These are phyloP conservation scores for Yamadazyma blattariae DNA, from an alignment of 1,139 yeast genomes.

Conservation along the genomic window DNA sequence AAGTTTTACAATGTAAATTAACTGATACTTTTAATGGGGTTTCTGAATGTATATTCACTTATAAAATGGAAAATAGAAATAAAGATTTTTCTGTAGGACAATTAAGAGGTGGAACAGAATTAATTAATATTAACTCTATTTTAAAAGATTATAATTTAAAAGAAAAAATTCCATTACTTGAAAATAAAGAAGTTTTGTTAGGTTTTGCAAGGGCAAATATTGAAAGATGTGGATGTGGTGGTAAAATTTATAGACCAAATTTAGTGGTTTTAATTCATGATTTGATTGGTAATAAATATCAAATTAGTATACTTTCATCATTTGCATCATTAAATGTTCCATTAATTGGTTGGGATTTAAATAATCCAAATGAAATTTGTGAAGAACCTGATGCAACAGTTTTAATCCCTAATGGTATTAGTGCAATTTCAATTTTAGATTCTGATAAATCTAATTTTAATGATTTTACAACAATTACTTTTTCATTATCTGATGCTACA, in stretches of 20 bases:
- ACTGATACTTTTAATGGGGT: conserved; percentile 18
- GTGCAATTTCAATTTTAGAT: conserved; percentile 20
- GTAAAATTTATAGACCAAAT: conserved; percentile 45
- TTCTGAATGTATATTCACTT: conserved; percentile 24
- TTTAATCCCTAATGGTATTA: conserved; percentile 36
- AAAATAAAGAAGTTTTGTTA: conserved; percentile 40
- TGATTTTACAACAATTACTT: conserved; percentile 30
- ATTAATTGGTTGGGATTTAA: conserved; percentile 32
- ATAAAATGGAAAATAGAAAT: conserved; percentile 12
- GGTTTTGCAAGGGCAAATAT: conserved; percentile 51
- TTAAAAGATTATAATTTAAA: conserved; percentile 11
- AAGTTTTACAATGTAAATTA: conserved; percentile 24
- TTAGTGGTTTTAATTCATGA: conserved; percentile 38
- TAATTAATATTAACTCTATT: conserved; percentile 22
- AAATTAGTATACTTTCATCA: conserved; percentile 29
- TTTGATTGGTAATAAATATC: conserved; percentile 12
- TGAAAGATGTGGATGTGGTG: conserved; percentile 47
- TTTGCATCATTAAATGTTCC: conserved; percentile 37
- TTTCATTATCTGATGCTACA: conserved; percentile 36
- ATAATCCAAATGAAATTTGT: conserved; percentile 21
- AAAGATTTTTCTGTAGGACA: conserved; percentile 23
- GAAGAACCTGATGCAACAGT: conserved; percentile 18
- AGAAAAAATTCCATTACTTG: neutral
- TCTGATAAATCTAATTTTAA: conserved; percentile 7
- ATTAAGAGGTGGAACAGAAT: conserved; percentile 33